phyloP scores from a whole-genome alignment of 164 flowering plant genomes.

The Berberis thunbergii region DNA sequence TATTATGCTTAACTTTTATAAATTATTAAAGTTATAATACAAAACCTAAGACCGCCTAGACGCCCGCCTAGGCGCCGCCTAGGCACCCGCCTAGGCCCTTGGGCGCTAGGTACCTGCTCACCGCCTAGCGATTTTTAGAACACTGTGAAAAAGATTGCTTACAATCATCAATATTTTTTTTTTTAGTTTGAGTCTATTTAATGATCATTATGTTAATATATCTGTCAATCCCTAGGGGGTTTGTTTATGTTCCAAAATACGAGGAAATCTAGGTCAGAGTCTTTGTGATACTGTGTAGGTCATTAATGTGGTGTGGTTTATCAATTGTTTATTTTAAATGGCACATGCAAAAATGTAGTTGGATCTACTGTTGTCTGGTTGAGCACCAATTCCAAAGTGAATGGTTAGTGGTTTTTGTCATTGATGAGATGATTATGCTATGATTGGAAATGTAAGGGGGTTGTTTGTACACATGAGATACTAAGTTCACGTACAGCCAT shows the following conservation, averaged over 20 bases:
- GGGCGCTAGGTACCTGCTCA: no score
- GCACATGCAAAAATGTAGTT: background rate
- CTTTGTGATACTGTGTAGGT: background rate
- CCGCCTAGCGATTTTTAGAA: no score
- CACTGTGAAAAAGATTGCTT: slow-evolving; percentile 12
- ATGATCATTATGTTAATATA: background rate
- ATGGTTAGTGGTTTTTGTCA: background rate
- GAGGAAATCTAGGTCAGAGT: slow-evolving; percentile 4
- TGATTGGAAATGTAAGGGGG: no score
- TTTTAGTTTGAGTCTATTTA: background rate
- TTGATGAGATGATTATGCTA: background rate
- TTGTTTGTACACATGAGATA: no score
- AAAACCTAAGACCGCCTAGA: no score
- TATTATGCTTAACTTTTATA: no score
- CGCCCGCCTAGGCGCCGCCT: no score
- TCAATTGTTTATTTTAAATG: background rate
- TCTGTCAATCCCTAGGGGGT: slow-evolving; percentile 9
- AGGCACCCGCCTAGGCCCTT: no score
- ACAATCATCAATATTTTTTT: background rate
- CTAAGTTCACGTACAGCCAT: no score
- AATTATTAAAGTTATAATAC: no score
- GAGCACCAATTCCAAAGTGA: background rate
- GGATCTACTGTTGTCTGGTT: no score
- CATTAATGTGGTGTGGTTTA: background rate
- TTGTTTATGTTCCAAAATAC: background rate